Evolutionary conservation across 1,284 basidiomycete species (phyloP), one percentile per base, ranked within the genome.

Genomic region (Coniophora puteana): DNA sequence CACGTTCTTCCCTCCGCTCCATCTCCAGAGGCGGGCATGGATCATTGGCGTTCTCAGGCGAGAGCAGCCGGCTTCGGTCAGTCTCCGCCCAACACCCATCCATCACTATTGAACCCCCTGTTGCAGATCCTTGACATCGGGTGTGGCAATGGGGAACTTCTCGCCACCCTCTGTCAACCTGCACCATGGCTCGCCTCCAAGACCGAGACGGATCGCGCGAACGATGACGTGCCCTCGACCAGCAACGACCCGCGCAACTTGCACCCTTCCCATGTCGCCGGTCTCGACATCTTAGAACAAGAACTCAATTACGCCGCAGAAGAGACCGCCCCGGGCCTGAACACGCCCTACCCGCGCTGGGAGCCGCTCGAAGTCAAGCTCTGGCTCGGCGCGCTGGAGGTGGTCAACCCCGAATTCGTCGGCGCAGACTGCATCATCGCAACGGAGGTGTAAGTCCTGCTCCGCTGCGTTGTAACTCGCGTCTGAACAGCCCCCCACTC

Each of bases 361-460:
- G 84, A 91, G 48, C 67, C 76, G 4, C 62, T 94, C 20, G 67
- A 76, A 8, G 80, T 81, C 5, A 76, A 84, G 51, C 60, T 96
- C 1, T 96, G 88, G 86, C 72, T 87, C 31, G 94, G 94, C 7
- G 83, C 82, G 1, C 68, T 97, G 32, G 80, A 90, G 57, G 68
- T 69, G 7, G 72, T 86, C 53, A 96, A 96, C 54, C 69, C 79
- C 18, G 73, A 76, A 29, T 83, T 97, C 49, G 71, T 79, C 16
- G 77, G 72, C 33, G 74, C 80, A 16, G 91, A 96, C 46, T 93
- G 90, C 46, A 87, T 96, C 48, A 78, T 93, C 18, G 80, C 84
- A 14, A 84, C 82, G 5, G 93, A 97, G 71, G 86, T 96, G 82
- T 89, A 67, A 55, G 83, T 70, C 22, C n/a, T 36, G 30, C 38